phyloP scores from a whole-genome alignment of 2,329 filamentous ascomycete species.

The Myriosclerotinia duriaeana region DNA sequence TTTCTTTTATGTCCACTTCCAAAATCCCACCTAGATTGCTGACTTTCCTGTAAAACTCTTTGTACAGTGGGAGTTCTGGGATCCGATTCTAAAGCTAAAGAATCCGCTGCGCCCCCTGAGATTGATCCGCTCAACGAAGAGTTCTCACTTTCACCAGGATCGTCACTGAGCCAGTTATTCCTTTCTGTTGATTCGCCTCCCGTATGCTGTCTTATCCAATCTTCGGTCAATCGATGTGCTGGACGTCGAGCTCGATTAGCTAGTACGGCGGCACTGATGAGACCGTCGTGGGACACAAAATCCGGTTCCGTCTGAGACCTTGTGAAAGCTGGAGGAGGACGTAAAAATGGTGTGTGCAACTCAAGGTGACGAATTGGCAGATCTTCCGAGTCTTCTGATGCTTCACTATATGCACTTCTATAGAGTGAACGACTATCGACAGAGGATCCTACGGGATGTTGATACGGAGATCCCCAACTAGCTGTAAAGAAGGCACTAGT shows the following conservation, averaged over 20 bases:
- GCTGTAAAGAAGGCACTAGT: slow-evolving; percentile 62
- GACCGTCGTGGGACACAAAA: slow-evolving; percentile 40
- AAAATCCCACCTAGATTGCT: slow-evolving; percentile 27
- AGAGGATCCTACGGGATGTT: slow-evolving; percentile 50
- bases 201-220: slow-evolving; percentile 85
- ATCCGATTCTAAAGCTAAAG: slow-evolving; percentile 40
- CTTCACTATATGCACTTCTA: slow-evolving; percentile 51
- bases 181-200: slow-evolving; percentile 67
- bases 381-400: slow-evolving; percentile 58
- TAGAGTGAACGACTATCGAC: slow-evolving; percentile 29
- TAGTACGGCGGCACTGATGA: slow-evolving; percentile 55
- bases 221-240: slow-evolving; percentile 67
- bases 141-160: slow-evolving; percentile 68
- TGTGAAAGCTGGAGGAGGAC: slow-evolving; percentile 51
- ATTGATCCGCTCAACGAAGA: slow-evolving; percentile 71
- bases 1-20: slow-evolving; percentile 37
- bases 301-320: slow-evolving; percentile 44
- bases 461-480: slow-evolving; percentile 91
- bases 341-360: slow-evolving; percentile 62
- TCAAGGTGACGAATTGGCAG: slow-evolving; percentile 61
- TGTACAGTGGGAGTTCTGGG: slow-evolving; percentile 41
- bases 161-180: slow-evolving; percentile 82
- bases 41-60: slow-evolving; percentile 34
- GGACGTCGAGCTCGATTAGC: slow-evolving; percentile 62
- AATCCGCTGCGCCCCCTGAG: slow-evolving; percentile 51